Conservation (phyloP, 78 protist species). For the Ministeria vibrans region DNA sequence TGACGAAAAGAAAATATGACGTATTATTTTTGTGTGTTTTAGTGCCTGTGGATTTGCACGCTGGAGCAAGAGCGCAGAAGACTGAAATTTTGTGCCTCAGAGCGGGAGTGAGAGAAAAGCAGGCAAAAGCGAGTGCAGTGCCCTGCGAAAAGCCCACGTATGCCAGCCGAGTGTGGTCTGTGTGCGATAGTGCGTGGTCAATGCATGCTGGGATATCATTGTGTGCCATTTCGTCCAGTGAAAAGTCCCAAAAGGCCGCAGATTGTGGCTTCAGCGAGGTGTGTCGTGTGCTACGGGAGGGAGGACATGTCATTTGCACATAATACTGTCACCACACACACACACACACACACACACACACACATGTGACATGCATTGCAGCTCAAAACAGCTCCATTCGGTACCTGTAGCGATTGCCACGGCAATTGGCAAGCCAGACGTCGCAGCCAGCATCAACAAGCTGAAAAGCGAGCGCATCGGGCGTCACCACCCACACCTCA, state of each 20-base stretch:
- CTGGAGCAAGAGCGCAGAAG: conserved; percentile 16
- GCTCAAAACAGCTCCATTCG: neutral
- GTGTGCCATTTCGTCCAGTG: conserved; percentile 42
- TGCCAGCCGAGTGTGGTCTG: conserved; percentile 12
- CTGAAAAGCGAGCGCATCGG: conserved; percentile 25
- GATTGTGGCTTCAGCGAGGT: neutral
- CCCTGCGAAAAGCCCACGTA: conserved; percentile 70
- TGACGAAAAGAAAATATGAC: neutral
- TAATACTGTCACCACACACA: neutral
- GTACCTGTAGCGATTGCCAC: conserved; percentile 53
- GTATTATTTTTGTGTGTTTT: neutral
- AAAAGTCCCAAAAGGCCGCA: neutral
- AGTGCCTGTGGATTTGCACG: neutral
- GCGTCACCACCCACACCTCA: neutral
- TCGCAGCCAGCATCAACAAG: conserved; percentile 62
- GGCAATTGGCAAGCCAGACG: conserved; percentile 58
- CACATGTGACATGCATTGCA: neutral
- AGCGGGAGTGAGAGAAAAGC: conserved; percentile 17
- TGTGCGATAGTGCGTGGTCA: conserved; percentile 15
- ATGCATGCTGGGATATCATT: conserved; percentile 49
- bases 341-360: neutral
- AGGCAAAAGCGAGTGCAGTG: conserved; percentile 57
- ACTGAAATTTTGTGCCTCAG: conserved; percentile 2
- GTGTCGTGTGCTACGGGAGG: neutral
- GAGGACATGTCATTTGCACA: no score